A percentile compares a stretch with the other conserved stretches of the same genome.
Evolutionary conservation across 2,329 filamentous ascomycete genomes (phyloP).

Genomic region (Colletotrichum musae): DNA sequence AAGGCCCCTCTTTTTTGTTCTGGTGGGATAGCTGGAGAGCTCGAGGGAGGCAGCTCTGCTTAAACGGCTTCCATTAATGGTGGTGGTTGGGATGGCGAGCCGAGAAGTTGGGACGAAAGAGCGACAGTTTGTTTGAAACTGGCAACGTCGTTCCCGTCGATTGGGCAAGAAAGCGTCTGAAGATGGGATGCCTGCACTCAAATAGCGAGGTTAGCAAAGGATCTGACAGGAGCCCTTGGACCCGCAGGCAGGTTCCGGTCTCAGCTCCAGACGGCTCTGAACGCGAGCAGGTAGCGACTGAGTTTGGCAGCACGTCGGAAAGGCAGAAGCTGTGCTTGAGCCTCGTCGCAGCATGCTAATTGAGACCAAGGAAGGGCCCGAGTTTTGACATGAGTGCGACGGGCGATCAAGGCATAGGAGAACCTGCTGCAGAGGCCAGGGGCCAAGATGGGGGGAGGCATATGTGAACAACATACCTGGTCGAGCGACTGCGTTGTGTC

Average conservation of each 20-base stretch:
- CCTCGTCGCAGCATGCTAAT: slow-evolving; percentile 27
- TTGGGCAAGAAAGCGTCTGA: slow-evolving; percentile 35
- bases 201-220: slow-evolving; percentile 22
- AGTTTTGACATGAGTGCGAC: slow-evolving; percentile 15
- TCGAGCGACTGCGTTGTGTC: slow-evolving; percentile 28
- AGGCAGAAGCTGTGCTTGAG: slow-evolving; percentile 23
- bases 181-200: slow-evolving; percentile 29
- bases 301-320: slow-evolving; percentile 28
- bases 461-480: slow-evolving; percentile 37
- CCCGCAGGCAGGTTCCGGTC: slow-evolving; percentile 24
- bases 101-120: slow-evolving; percentile 24
- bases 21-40: slow-evolving; percentile 29
- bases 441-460: slow-evolving; percentile 5
- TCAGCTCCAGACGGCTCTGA: slow-evolving; percentile 18
- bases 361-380: slow-evolving; percentile 24
- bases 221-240: slow-evolving; percentile 33
- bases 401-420: slow-evolving; percentile 2
- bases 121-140: slow-evolving; percentile 29
- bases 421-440: not conserved
- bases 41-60: slow-evolving; percentile 25
- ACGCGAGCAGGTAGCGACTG: slow-evolving; percentile 11
- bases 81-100: slow-evolving; percentile 24
- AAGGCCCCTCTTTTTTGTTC: not conserved
- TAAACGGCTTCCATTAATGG: slow-evolving; percentile 37
- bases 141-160: slow-evolving; percentile 8